Evolutionary conservation across 2,329 filamentous ascomycete species (phyloP), one percentile per base, ranked within the genome.

Genomic region (Cladosporium austrohemisphaericum): DNA sequence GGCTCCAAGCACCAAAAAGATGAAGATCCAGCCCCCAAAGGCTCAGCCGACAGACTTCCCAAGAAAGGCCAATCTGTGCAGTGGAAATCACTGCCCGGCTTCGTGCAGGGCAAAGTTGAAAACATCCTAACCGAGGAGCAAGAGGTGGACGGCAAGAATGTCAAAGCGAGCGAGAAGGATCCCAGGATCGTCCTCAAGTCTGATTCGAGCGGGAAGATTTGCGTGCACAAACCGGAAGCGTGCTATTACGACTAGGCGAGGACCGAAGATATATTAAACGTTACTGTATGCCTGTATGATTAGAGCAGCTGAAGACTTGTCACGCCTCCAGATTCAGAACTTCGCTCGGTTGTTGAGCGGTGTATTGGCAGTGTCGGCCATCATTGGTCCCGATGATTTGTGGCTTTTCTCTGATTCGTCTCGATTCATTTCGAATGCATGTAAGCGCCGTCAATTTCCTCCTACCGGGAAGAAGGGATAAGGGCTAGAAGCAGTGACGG

Each of bases 211-310:
- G 69, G 68, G 9, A 72, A 72, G 60, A 63, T 69, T 22, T 67
- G 63, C 25, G 68, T 73, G 41, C 70, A 73, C 45, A 72, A 72
- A 60, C 66, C 70, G 3, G 68, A 72, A 16, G 66, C 64, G 25
- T 68, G 70, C 44, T 71, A 67, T 52, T 73, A 71, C 52, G 70
- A 70, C 38, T 69, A 28, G 50, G 43, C 35, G 3, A 25, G 4
- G n/a, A n/a, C n/a, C n/a, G n/a, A n/a, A n/a, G n/a, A n/a, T n/a
- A n/a, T 9, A 20, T 36, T 20, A 6, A 19, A 19, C 32, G 32
- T 19, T 36, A 19, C 18, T 11, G 41, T 14, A 41, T n/a, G 20
- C 10, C 16, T 28, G 22, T 20, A 20, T 36, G 32, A 36, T 36
- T 36, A 36, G 32, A n/a, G n/a, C n/a, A n/a, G n/a, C n/a, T n/a